Conservation (phyloP, 2,329 filamentous ascomycete genomes). For the Stenocarpella maydis region DNA sequence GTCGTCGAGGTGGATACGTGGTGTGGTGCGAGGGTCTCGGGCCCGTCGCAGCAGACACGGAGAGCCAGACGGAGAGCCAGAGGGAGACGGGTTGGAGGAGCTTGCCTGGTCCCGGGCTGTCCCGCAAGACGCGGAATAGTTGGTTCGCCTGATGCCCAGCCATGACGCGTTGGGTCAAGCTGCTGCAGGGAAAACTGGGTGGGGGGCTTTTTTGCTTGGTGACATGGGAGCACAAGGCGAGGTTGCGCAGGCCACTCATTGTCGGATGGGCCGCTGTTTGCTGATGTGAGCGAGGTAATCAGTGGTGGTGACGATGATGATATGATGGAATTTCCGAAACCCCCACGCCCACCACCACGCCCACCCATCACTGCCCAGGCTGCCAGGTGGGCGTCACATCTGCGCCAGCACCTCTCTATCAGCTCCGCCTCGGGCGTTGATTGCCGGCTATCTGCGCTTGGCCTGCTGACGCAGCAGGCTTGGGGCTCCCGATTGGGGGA, state of each 20-base stretch:
- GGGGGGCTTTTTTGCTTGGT: slow-evolving; percentile 13
- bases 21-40: background rate
- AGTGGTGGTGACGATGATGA: background rate
- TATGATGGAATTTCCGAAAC: background rate
- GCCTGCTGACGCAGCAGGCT: slow-evolving; percentile 5
- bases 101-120: slow-evolving; percentile 2
- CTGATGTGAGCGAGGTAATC: no score
- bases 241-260: background rate
- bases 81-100: background rate
- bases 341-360: background rate
- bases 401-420: slow-evolving; percentile 14
- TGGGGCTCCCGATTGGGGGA: background rate
- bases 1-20: slow-evolving; percentile 2
- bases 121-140: slow-evolving; percentile 15
- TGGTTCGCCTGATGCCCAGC: background rate
- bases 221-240: slow-evolving; percentile 22
- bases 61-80: background rate
- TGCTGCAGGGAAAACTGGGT: background rate
- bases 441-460: slow-evolving; percentile 19
- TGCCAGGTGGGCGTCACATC: background rate
- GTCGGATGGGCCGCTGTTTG: slow-evolving; percentile 10
- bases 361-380: background rate
- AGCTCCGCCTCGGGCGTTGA: slow-evolving; percentile 22
- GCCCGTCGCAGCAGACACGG: background rate
- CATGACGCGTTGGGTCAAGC: background rate